Base-by-base conservation (phyloP, 768 basidiomycete species). In the Mycena maculata region DNA sequence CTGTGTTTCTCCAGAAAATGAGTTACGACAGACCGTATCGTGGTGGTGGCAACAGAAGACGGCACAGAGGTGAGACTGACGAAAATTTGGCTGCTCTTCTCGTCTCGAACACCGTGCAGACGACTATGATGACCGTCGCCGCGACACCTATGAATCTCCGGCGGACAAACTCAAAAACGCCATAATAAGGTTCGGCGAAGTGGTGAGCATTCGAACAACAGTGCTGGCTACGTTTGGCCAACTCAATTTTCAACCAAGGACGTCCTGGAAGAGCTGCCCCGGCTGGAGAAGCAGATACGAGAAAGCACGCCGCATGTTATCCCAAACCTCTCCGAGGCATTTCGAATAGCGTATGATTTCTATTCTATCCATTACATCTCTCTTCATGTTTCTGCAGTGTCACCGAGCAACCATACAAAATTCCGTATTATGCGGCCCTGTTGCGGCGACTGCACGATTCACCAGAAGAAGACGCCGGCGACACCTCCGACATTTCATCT, bases 351-450 rank as follows among this genome's bases (percentile, higher is more conserved):
- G 94, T 92, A 70, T 20, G 84, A 44, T 57, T 56, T 33, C 23
- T 31, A 41, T 63, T 65, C 11, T 4, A 11, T 31, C 49, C n/a
- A 2, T 33, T 48, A 22, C n/a, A 2, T 41, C n/a, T 30, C 23
- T 60, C 8, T 41, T 56, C 30, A 23, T 55, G 8, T 77, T 50
- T 69, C 47, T 22, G 6, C 74, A 95, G 94, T 54, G 88, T 94
- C 57, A 94, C 92, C 1, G 94, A 98, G 79, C 92, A 98, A 72
- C 96, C 96, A 0, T 96, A 89, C 83, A 99, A 99, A 83, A 92
- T 94, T 38, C 92, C 95, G 0, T 92, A 90, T 75, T 96, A 95
- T 78, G 94, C 94, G 15, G 88, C 93, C 13, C 80, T 98, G 20
- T 84, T 98, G 52, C 86, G 90, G 23, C 79, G 89, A 41, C 81